phyloP scores from a whole-genome alignment of 2,329 filamentous ascomycete genomes.

The Neonectria magnoliae region DNA sequence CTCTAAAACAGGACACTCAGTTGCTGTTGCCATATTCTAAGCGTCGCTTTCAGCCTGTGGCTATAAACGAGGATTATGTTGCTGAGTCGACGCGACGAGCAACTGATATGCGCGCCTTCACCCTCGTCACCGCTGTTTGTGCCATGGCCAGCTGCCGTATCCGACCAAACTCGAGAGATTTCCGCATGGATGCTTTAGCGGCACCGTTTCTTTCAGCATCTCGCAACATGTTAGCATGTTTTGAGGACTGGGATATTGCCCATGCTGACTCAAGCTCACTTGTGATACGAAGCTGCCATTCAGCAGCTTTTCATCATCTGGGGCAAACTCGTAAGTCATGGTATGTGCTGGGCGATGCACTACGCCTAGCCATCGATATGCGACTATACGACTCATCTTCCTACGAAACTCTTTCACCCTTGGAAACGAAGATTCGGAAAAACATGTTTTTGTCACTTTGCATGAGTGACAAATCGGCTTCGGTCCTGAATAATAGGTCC shows the following conservation, averaged over 20 bases:
- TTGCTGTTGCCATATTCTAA: conserved; percentile 6
- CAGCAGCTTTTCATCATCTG: conserved; percentile 14
- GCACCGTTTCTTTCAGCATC: conserved; percentile 15
- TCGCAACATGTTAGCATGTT: conserved; percentile 16
- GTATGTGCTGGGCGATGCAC: conserved; percentile 13
- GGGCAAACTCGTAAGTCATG: conserved; percentile 16
- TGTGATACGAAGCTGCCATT: conserved; percentile 13
- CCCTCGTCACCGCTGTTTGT: conserved; percentile 7
- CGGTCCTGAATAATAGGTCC: conserved; percentile 19
- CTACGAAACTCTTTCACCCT: conserved; percentile 9
- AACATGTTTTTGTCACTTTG: conserved; percentile 9
- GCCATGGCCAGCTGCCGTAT: conserved; percentile 7
- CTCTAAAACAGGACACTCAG: neutral
- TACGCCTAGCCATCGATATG: conserved; percentile 23
- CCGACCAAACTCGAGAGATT: neutral
- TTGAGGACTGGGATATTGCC: conserved; percentile 19
- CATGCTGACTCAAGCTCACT: conserved; percentile 19
- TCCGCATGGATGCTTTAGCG: neutral
- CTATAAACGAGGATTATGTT: neutral
- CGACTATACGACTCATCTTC: conserved; percentile 13
- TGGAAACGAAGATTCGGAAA: conserved; percentile 18
- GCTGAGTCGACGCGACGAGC: neutral
- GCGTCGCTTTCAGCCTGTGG: neutral
- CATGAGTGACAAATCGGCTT: conserved; percentile 23
- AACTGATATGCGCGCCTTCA: conserved; percentile 14